Percentiles rank a stretch among this genome's conserved stretches.
These are phyloP conservation scores for Filobasidium wieringae DNA, from an alignment of 768 basidiomycete species.

Conservation along the genomic window DNA sequence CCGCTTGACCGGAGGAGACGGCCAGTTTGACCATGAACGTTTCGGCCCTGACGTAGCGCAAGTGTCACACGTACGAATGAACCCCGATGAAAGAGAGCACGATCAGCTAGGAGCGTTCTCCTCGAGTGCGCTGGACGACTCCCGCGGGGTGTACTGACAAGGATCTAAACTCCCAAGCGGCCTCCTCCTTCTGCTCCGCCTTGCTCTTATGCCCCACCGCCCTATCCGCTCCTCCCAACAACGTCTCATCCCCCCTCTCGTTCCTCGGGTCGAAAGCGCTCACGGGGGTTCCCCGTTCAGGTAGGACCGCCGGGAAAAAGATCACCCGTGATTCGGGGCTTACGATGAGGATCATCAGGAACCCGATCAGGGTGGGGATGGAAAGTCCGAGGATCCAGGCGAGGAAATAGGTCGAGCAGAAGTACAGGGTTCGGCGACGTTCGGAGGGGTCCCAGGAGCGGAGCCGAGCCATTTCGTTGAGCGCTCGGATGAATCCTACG, in stretches of 20 bases:
- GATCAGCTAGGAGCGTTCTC: no score
- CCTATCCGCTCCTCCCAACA: conserved; percentile 35
- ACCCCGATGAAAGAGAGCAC: conserved; percentile 15
- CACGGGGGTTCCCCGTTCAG: conserved; percentile 35
- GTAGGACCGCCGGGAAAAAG: conserved; percentile 39
- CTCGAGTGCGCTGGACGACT: not conserved
- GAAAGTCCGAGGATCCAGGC: conserved; percentile 38
- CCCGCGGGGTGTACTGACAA: conserved; percentile 15
- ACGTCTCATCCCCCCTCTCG: conserved; percentile 38
- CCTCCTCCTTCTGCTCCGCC: conserved; percentile 41
- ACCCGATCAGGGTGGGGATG: conserved; percentile 30
- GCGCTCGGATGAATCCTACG: conserved; percentile 30
- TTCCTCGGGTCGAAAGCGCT: conserved; percentile 42
- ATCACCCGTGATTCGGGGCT: conserved; percentile 33
- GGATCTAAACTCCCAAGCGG: conserved; percentile 39
- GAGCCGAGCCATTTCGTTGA: conserved; percentile 34
- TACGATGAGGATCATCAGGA: conserved; percentile 35
- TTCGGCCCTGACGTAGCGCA: conserved; percentile 17
- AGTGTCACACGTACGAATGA: not conserved
- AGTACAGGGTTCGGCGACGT: conserved; percentile 29
- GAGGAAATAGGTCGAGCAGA: conserved; percentile 37
- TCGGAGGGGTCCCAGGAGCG: conserved; percentile 39
- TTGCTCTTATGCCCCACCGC: conserved; percentile 37
- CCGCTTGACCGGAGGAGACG: conserved; percentile 27
- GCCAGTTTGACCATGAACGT: conserved; percentile 23